phyloP scores from a whole-genome alignment of 2,329 filamentous ascomycete genomes.

The Beauveria pseudobassiana region DNA sequence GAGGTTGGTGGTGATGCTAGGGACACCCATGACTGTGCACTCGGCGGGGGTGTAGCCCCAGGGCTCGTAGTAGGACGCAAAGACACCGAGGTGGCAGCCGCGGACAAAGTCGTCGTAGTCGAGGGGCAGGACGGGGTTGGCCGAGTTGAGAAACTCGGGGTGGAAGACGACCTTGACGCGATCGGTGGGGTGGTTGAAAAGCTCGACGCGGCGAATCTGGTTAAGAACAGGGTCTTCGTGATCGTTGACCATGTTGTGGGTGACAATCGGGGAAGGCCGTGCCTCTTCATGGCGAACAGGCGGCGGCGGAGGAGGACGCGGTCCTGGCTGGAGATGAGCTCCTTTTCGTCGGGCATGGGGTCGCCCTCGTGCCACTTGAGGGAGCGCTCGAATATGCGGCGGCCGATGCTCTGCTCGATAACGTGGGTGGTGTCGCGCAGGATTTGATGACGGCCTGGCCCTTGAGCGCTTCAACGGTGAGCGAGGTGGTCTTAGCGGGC shows the following conservation, averaged over 20 bases:
- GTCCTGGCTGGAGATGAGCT: constrained; percentile 85
- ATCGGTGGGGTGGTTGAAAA: constrained; percentile 93
- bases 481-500: constrained; percentile 90
- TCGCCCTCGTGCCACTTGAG: constrained; percentile 94
- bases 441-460: constrained; percentile 98
- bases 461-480: constrained; percentile 92
- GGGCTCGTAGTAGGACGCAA: constrained; percentile 96
- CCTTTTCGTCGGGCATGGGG: constrained; percentile 90
- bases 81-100: constrained; percentile 90
- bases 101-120: constrained; percentile 99
- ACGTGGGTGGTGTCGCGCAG: constrained; percentile 86
- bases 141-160: constrained; percentile 92
- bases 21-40: constrained; percentile 98
- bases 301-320: constrained; percentile 85
- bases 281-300: constrained; percentile 93
- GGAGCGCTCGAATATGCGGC: constrained; percentile 89
- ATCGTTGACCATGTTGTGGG: constrained; percentile 98
- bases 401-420: constrained; percentile 87
- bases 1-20: constrained; percentile 94
- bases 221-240: constrained; percentile 88
- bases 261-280: constrained; percentile 91
- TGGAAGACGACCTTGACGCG: constrained; percentile 98
- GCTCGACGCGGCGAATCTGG: constrained; percentile 89
- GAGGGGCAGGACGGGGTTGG: constrained; percentile 88
- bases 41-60: constrained; percentile 99